phyloP scores from a whole-genome alignment of 495 filamentous ascomycete species.

The Daldinia childiae region DNA sequence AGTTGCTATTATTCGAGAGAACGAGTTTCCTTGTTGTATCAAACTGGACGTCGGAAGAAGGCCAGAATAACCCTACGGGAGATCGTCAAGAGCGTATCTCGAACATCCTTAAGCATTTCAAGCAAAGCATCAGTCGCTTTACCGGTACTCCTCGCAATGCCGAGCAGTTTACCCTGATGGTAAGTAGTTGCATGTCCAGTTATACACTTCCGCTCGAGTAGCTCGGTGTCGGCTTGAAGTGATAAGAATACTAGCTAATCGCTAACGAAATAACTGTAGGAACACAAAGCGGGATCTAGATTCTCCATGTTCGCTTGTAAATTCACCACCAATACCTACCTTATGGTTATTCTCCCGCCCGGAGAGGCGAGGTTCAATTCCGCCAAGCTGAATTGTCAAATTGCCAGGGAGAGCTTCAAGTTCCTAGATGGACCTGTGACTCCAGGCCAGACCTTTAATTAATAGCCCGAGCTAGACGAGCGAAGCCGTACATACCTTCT shows the following conservation, averaged over 20 bases:
- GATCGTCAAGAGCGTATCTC: slow-evolving; percentile 94
- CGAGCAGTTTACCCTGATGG: slow-evolving; percentile 63
- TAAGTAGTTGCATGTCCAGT: slow-evolving; percentile 35
- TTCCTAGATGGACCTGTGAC: slow-evolving; percentile 56
- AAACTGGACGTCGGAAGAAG: slow-evolving; percentile 76
- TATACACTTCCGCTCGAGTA: neutral
- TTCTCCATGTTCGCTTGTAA: slow-evolving; percentile 94
- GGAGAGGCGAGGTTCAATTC: slow-evolving; percentile 88
- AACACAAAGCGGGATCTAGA: slow-evolving; percentile 63
- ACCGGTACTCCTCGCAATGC: slow-evolving; percentile 64
- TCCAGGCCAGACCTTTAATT: slow-evolving; percentile 31
- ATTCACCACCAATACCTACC: slow-evolving; percentile 96
- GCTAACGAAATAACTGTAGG: slow-evolving; percentile 43
- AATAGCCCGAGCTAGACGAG: neutral
- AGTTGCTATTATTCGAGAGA: slow-evolving; percentile 94
- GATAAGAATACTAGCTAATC: neutral
- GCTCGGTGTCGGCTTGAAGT: neutral
- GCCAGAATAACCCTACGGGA: slow-evolving; percentile 81
- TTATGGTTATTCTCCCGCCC: slow-evolving; percentile 87
- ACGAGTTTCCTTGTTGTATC: slow-evolving; percentile 95
- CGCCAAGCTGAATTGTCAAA: slow-evolving; percentile 85
- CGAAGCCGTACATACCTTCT: neutral
- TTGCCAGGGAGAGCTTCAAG: slow-evolving; percentile 83
- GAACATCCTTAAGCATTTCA: slow-evolving; percentile 98
- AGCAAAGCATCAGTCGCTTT: slow-evolving; percentile 70